Percentiles rank a stretch among this genome's conserved stretches.
Conservation (phyloP, 106 monocot species). For the Agapanthus africanus region DNA sequence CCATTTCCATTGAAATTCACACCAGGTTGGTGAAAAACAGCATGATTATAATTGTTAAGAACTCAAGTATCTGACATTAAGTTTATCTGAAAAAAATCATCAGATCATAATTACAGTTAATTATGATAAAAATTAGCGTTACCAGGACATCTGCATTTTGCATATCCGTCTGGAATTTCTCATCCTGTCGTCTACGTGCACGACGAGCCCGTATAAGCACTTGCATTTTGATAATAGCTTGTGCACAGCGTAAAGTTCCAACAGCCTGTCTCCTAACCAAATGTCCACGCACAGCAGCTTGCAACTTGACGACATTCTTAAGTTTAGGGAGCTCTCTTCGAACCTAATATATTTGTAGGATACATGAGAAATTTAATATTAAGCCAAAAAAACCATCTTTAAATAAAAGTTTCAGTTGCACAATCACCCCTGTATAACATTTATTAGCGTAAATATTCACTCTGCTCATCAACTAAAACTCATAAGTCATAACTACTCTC, state of each 20-base stretch:
- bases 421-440: not conserved
- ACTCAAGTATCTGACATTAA: not conserved
- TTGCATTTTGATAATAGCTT: slow-evolving; percentile 60
- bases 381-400: not conserved
- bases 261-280: slow-evolving; percentile 46
- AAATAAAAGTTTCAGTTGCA: not conserved
- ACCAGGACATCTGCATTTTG: not conserved
- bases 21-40: not conserved
- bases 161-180: not conserved
- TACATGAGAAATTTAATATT: not conserved
- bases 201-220: slow-evolving; percentile 49
- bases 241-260: slow-evolving; percentile 52
- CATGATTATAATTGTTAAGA: not conserved
- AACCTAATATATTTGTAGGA: slow-evolving; percentile 19
- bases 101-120: not conserved
- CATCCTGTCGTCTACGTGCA: slow-evolving; percentile 13
- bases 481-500: not conserved
- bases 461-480: not conserved
- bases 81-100: not conserved
- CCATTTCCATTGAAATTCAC: not conserved
- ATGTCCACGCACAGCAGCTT: slow-evolving; percentile 67
- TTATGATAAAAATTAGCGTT: not conserved
- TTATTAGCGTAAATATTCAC: not conserved
- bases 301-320: slow-evolving; percentile 48
- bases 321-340: slow-evolving; percentile 24